A percentile compares a stretch with the other conserved stretches of the same genome.
phyloP scores from a whole-genome alignment of 2,329 filamentous ascomycete genomes.

The Triangularia verruculosa region DNA sequence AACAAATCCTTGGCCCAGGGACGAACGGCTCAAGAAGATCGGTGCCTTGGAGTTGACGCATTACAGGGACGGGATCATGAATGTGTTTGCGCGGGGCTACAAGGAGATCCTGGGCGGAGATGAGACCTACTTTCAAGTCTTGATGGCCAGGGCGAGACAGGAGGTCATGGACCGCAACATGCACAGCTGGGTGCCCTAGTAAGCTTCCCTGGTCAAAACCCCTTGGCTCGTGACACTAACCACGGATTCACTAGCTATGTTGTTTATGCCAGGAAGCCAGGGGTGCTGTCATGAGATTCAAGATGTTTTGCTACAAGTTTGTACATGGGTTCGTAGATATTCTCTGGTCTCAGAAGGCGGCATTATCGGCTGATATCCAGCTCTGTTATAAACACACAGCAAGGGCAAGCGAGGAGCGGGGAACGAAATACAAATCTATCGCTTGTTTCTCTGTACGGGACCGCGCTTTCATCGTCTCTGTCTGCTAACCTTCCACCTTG shows the following conservation, averaged over 20 bases:
- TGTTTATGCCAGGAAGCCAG: constrained; percentile 6
- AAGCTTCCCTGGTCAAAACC: too few species aligned
- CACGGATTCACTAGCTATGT: neutral
- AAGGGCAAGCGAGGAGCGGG: neutral
- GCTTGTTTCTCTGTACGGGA: neutral
- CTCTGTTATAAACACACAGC: neutral
- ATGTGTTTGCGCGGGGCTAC: constrained; percentile 13
- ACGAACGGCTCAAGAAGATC: constrained; percentile 26
- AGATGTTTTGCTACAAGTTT: neutral
- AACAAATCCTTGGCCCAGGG: constrained; percentile 25
- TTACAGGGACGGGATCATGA: constrained; percentile 10
- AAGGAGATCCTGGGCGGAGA: constrained; percentile 8
- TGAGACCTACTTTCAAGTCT: constrained; percentile 11
- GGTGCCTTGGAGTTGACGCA: constrained; percentile 24
- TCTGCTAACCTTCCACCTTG: neutral
- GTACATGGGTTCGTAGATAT: neutral
- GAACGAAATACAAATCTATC: neutral
- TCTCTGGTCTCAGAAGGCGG: neutral
- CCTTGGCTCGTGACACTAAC: neutral
- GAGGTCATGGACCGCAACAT: constrained; percentile 8
- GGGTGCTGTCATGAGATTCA: neutral
- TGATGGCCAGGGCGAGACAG: constrained; percentile 10
- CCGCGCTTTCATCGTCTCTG: neutral
- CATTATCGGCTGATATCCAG: neutral
- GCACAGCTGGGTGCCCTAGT: constrained; percentile 16